A percentile compares a stretch with the other conserved stretches of the same genome.
Evolutionary conservation across 805 yeast species (phyloP).

Genomic region (Saccharomycopsis fermentans): DNA sequence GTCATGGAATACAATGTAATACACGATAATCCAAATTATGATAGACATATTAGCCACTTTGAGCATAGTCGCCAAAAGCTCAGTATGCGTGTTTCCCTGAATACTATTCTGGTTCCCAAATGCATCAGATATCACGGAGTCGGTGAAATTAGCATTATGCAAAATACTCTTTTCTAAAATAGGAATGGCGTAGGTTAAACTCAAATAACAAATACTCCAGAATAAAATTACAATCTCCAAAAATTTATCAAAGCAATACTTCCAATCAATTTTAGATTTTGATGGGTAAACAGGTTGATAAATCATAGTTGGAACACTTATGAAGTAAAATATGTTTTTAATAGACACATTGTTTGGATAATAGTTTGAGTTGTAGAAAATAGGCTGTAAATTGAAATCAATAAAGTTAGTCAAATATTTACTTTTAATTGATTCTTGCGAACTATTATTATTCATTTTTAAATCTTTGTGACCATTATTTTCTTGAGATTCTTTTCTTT

Average conservation of each 20-base stretch:
- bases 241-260: slow-evolving; percentile 26
- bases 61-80: slow-evolving; percentile 28
- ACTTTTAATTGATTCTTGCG: neutral
- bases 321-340: slow-evolving; percentile 28
- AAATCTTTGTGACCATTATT: neutral
- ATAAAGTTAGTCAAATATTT: slow-evolving; percentile 8
- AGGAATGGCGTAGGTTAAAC: slow-evolving; percentile 34
- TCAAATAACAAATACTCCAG: slow-evolving; percentile 28
- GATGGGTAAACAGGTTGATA: slow-evolving; percentile 40
- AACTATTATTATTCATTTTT: neutral
- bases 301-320: slow-evolving; percentile 38
- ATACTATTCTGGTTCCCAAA: neutral
- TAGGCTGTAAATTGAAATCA: slow-evolving; percentile 24
- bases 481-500: slow-evolving; percentile 1
- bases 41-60: slow-evolving; percentile 32
- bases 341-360: slow-evolving; percentile 34
- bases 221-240: slow-evolving; percentile 27
- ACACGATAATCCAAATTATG: slow-evolving; percentile 34
- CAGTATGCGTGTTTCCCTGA: slow-evolving; percentile 8
- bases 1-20: slow-evolving; percentile 34
- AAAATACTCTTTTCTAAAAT: slow-evolving; percentile 29
- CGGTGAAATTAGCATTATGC: slow-evolving; percentile 16
- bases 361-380: slow-evolving; percentile 24
- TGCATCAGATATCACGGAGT: neutral
- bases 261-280: slow-evolving; percentile 23